These are phyloP conservation scores for Pleurotus salmoneostramineus DNA, from an alignment of 768 basidiomycete species.

Conservation along the genomic window DNA sequence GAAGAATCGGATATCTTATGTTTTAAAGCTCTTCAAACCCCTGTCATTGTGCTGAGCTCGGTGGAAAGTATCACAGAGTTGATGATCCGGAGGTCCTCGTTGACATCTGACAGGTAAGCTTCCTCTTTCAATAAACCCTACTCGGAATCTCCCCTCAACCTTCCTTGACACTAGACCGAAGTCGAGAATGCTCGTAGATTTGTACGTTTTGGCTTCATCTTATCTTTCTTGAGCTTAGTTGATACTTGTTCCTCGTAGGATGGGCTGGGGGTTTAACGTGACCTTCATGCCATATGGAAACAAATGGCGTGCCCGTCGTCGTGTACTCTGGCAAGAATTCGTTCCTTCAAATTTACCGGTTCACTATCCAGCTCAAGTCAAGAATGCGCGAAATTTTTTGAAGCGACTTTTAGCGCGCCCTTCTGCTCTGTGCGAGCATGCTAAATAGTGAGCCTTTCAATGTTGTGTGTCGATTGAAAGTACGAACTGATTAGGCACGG, in stretches of 20 bases:
- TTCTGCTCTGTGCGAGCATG: constrained; percentile 10
- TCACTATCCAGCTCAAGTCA: constrained; percentile 18
- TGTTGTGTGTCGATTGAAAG: constrained; percentile 1
- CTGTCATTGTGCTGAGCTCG: constrained; percentile 9
- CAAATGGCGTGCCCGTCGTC: constrained; percentile 24
- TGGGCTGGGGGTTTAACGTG: constrained; percentile 27
- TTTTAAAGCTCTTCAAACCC: not conserved
- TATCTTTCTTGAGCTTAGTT: not conserved
- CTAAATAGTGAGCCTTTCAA: constrained; percentile 8
- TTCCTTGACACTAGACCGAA: not conserved
- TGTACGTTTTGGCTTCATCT: not conserved
- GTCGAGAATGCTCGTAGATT: not conserved
- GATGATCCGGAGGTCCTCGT: constrained; percentile 5
- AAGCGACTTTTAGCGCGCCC: constrained; percentile 12
- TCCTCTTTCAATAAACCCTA: not conserved
- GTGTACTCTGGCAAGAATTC: constrained; percentile 23
- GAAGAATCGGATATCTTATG: constrained; percentile 11
- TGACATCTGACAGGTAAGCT: constrained; percentile 14
- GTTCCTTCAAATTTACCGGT: constrained; percentile 13
- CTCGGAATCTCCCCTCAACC: not conserved
- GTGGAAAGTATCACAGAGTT: not conserved
- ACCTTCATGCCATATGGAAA: constrained; percentile 24
- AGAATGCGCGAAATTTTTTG: constrained; percentile 18
- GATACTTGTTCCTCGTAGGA: constrained; percentile 14
- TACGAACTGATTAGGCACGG: constrained; percentile 12